Base-by-base conservation (phyloP, 495 filamentous ascomycete species). In the Daldinia decipiens region DNA sequence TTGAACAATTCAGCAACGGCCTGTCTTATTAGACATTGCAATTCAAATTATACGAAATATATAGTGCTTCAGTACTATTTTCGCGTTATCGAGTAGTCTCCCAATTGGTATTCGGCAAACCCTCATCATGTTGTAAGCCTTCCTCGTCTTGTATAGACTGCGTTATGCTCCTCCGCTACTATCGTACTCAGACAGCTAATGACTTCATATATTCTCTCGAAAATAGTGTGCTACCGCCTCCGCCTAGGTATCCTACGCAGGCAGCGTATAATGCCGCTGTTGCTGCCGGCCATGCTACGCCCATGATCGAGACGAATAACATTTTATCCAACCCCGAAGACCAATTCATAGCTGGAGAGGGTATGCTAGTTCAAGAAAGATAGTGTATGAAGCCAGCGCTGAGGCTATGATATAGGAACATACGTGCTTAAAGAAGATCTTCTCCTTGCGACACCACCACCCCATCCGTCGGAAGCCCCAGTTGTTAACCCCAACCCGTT, bases 231-330 rank as follows among this genome's bases (percentile, higher is more conserved):
- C 84, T 94, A 67, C 92, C 92, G 66, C 93, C 93, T 55, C 93
- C 93, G 59, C 93, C 93, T 62, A 87, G 92, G 78, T 96, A 94
- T 81, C 90, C 90, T 47, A 84, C 87, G 59, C 87, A 86, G 70
- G 80, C 85, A 74, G 84, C 86, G 59, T 90, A 92, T 79, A 89
- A 87, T 81, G 86, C 85, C 65, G 85, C 88, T 74, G 84, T 86
- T 70, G 84, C 85, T 62, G 87, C 86, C 75, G 86, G 88, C 70
- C 86, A 88, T 81, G 81, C 84, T 58, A 82, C 86, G 39, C 90
- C 91, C 11, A 87, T 95, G 70, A 88, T 95, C 71, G 95, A 99
- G 83, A 97, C 94, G 56, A 96, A 93, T 79, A 98, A 98, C 72
- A 88, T 88, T 27, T 84, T 99, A 62, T 85, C 85, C 39, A 91